These are phyloP conservation scores for Nicotiana attenuata DNA, from an alignment of 257 asterid species.

Conservation along the genomic window DNA sequence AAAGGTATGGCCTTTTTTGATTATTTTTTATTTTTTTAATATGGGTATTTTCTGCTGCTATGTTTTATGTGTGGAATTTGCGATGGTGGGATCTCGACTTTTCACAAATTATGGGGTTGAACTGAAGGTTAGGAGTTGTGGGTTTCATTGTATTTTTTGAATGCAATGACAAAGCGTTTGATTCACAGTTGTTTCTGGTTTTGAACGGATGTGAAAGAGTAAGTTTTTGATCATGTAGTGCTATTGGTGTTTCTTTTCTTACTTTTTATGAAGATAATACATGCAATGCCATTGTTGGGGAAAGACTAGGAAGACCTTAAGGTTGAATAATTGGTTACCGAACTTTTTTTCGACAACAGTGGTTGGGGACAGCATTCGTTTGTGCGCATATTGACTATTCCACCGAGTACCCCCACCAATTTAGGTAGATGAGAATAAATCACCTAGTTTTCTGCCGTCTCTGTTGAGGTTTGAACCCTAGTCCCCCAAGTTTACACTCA, in stretches of 20 bases:
- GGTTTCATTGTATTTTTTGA: not conserved
- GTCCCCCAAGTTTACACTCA: not conserved
- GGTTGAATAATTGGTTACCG: not conserved
- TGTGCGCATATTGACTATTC: not conserved
- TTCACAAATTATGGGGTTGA: not conserved
- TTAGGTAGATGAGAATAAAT: not conserved
- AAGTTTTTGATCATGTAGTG: not conserved
- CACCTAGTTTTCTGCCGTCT: not conserved
- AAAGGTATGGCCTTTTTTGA: conserved; percentile 32
- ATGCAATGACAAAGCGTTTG: not conserved
- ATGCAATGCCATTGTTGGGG: not conserved
- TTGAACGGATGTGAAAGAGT: not conserved
- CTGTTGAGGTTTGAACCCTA: not conserved
- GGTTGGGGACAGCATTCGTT: not conserved
- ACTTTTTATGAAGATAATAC: not conserved
- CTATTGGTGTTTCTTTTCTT: not conserved
- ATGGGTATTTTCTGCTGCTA: not conserved
- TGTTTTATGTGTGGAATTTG: conserved; percentile 6
- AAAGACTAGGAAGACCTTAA: not conserved
- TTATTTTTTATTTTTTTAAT: not conserved
- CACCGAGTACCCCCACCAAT: not conserved
- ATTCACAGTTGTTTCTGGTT: not conserved
- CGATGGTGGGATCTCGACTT: not conserved
- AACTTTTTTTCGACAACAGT: not conserved
- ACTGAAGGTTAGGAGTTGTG: not conserved